Evolutionary conservation across 805 yeast species (phyloP).

Genomic region (Sungouiozyma ichnusensis): DNA sequence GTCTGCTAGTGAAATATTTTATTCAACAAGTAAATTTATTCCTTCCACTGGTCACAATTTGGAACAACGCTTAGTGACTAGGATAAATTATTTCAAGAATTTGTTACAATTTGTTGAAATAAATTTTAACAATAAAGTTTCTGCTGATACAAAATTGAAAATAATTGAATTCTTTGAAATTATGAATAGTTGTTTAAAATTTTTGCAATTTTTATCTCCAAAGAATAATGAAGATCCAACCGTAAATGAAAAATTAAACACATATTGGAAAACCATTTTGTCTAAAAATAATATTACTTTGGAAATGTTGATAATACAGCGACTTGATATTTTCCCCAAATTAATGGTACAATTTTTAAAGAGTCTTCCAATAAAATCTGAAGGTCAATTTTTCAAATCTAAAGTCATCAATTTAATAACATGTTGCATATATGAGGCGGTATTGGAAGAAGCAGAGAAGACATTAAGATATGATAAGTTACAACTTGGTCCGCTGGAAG

Average conservation of each 20-base stretch:
- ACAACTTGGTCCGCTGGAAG: constrained; percentile 14
- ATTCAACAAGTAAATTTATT: constrained; percentile 45
- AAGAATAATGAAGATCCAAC: constrained; percentile 1
- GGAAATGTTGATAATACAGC: constrained; percentile 18
- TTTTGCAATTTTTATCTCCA: constrained; percentile 28
- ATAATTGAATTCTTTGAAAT: constrained; percentile 35
- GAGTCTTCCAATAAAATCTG: constrained; percentile 7
- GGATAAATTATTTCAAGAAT: constrained; percentile 36
- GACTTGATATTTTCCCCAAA: constrained; percentile 19
- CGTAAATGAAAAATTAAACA: constrained; percentile 1
- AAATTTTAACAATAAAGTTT: constrained; percentile 35
- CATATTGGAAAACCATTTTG: constrained; percentile 8
- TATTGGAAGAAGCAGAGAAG: constrained; percentile 34
- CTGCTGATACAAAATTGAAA: constrained; percentile 31
- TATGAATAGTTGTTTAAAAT: constrained; percentile 36
- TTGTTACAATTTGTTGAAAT: constrained; percentile 36
- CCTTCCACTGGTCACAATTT: constrained; percentile 44
- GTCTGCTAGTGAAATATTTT: constrained; percentile 47
- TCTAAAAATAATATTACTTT: constrained; percentile 7
- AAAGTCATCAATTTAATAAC: constrained; percentile 17
- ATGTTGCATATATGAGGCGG: constrained; percentile 19
- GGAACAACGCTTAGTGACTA: constrained; percentile 39
- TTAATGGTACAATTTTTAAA: constrained; percentile 20
- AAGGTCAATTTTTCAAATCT: constrained; percentile 11
- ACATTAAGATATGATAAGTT: constrained; percentile 20